Percentiles rank a stretch among this genome's conserved stretches.
Conservation (phyloP, 768 basidiomycete genomes). For the Cyclocybe aegerita region DNA sequence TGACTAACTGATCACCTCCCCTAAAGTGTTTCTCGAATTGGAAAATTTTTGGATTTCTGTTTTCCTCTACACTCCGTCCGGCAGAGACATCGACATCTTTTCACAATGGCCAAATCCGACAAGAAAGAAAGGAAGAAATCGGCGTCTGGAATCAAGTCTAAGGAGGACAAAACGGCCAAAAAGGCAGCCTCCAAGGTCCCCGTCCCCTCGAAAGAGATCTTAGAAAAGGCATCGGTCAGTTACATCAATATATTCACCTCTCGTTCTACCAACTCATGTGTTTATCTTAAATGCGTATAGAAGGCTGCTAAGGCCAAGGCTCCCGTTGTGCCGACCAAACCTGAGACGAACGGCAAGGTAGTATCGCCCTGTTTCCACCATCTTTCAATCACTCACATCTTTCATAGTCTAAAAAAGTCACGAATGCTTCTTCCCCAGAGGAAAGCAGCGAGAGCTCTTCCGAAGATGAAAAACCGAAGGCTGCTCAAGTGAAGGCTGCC, state of each 20-base stretch:
- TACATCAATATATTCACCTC: conserved; percentile 2
- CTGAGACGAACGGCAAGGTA: conserved; percentile 27
- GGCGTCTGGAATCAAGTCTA: conserved; percentile 31
- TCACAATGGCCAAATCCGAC: conserved; percentile 46
- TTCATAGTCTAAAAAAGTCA: conserved; percentile 26
- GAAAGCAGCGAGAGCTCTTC: conserved; percentile 45
- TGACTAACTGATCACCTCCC: conserved; percentile 26
- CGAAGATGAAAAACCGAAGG: conserved; percentile 59
- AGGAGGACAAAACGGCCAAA: conserved; percentile 29
- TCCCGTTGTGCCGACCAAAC: conserved; percentile 10
- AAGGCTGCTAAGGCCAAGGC: conserved; percentile 7
- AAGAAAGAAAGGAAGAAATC: conserved; percentile 45
- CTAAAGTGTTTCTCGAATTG: conserved; percentile 25
- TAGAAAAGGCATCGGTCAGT: conserved; percentile 25
- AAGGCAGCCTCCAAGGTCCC: conserved; percentile 32
- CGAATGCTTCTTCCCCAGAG: conserved; percentile 32
- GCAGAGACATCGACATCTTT: conserved; percentile 4
- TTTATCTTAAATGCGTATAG: conserved; percentile 1
- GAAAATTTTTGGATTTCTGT: conserved; percentile 25
- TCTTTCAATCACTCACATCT: conserved; percentile 1
- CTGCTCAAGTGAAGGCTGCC: conserved; percentile 44
- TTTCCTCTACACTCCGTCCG: conserved; percentile 16
- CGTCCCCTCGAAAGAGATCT: conserved; percentile 24
- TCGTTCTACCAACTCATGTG: neutral
- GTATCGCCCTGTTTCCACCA: conserved; percentile 11